Conservation (phyloP, 345 rosid species). For the Theobroma cacao region DNA sequence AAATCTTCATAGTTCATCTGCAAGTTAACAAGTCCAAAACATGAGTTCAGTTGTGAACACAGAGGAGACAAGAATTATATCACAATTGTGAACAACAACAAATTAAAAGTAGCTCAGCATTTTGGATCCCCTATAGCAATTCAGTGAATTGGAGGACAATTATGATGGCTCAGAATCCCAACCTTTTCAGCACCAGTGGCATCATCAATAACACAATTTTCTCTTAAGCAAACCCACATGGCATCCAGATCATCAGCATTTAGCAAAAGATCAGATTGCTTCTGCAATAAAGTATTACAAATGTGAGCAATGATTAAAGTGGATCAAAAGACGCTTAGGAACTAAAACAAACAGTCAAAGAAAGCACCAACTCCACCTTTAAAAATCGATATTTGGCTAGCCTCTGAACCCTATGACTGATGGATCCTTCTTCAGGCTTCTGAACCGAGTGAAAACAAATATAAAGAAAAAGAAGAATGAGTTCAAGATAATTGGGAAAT, state of each 20-base stretch:
- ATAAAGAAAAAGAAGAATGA: background rate
- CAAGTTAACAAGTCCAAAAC: conserved; percentile 12
- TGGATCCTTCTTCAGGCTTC: conserved; percentile 99
- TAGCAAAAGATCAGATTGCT: conserved; percentile 91
- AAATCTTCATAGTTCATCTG: conserved; percentile 99
- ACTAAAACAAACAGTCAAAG: background rate
- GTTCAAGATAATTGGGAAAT: background rate
- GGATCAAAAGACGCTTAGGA: background rate
- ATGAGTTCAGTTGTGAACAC: background rate
- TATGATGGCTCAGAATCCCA: background rate
- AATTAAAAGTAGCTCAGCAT: background rate
- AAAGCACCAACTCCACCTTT: conserved; percentile 43
- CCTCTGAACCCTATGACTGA: conserved; percentile 88
- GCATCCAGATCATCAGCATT: conserved; percentile 98
- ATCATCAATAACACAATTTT: conserved; percentile 98
- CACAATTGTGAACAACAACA: background rate
- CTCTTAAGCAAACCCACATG: conserved; percentile 99
- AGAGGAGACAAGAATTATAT: background rate
- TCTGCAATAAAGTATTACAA: conserved; percentile 50
- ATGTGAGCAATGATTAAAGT: conserved; percentile 10
- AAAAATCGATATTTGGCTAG: conserved; percentile 93
- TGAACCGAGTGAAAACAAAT: conserved; percentile 37
- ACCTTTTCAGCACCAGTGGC: conserved; percentile 99
- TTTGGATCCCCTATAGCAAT: background rate
- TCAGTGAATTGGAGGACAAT: background rate